Percentiles rank a stretch among this genome's conserved stretches.
Conservation (phyloP, 1,284 basidiomycete genomes). For the Anthracocystis panici-leucophaei region DNA sequence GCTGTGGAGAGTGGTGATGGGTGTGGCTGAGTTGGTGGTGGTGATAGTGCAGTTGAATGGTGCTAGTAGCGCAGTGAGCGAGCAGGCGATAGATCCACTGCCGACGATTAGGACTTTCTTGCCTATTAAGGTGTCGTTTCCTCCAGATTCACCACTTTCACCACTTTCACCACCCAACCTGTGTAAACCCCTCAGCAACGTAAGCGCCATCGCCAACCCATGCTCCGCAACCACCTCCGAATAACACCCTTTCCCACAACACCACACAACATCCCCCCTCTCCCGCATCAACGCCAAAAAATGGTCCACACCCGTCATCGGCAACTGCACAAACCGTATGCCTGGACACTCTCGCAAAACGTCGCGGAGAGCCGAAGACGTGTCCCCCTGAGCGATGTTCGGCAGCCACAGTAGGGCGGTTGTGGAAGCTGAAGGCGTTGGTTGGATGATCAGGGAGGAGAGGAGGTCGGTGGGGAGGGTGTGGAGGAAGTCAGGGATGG, state of each 20-base stretch:
- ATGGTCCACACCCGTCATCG: constrained; percentile 56
- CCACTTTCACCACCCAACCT: too few relatives aligned
- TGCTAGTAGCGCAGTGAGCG: constrained; percentile 10
- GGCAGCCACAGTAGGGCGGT: constrained; percentile 31
- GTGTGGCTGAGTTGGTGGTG: constrained; percentile 5
- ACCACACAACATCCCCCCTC: constrained; percentile 26
- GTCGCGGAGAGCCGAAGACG: background rate
- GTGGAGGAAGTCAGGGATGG: background rate
- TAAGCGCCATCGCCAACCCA: constrained; percentile 38
- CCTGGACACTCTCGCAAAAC: background rate
- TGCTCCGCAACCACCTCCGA: constrained; percentile 55
- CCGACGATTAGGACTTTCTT: constrained; percentile 48
- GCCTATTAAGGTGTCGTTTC: constrained; percentile 13
- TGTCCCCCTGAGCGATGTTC: constrained; percentile 16
- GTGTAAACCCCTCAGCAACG: constrained; percentile 17
- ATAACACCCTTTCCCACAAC: constrained; percentile 56
- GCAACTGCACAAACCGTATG: constrained; percentile 52
- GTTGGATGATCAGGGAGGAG: background rate
- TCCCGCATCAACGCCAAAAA: constrained; percentile 31
- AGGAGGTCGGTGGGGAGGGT: background rate
- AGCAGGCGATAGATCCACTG: constrained; percentile 33
- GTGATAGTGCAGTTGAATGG: constrained; percentile 41
- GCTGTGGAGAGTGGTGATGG: background rate
- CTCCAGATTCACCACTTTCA: background rate
- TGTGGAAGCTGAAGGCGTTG: background rate